A percentile compares a stretch with the other conserved stretches of the same genome.
Evolutionary conservation across 75 land plant genomes (phyloP).

Genomic region (Cupressus sempervirens): DNA sequence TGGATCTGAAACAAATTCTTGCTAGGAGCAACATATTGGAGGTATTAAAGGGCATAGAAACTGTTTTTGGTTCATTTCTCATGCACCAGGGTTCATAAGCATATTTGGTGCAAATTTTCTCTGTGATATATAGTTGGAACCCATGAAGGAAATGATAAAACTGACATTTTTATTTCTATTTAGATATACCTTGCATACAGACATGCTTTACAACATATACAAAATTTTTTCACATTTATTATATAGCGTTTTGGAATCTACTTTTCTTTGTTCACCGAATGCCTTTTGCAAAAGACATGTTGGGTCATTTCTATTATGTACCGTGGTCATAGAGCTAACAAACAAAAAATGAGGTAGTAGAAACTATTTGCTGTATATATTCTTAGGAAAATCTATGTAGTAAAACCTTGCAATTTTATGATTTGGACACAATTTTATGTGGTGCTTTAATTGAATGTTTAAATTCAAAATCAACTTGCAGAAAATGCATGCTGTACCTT

Average conservation of each 20-base stretch:
- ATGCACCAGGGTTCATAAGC: background rate
- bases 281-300: background rate
- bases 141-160: background rate
- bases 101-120: background rate
- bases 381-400: background rate
- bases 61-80: background rate
- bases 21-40: background rate
- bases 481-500: background rate
- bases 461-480: background rate
- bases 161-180: background rate
- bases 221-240: background rate
- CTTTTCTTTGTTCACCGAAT: background rate
- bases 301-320: background rate
- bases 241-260: background rate
- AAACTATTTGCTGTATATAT: background rate
- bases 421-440: background rate
- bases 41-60: background rate
- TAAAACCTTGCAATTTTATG: background rate
- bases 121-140: background rate
- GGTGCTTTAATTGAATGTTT: too few relatives aligned
- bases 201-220: background rate
- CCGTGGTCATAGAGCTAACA: too few relatives aligned
- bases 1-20: background rate
- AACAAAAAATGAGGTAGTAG: too few relatives aligned
- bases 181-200: background rate